phyloP scores from a whole-genome alignment of 805 yeast genomes.

The Saccharomycopsis javanensis region DNA sequence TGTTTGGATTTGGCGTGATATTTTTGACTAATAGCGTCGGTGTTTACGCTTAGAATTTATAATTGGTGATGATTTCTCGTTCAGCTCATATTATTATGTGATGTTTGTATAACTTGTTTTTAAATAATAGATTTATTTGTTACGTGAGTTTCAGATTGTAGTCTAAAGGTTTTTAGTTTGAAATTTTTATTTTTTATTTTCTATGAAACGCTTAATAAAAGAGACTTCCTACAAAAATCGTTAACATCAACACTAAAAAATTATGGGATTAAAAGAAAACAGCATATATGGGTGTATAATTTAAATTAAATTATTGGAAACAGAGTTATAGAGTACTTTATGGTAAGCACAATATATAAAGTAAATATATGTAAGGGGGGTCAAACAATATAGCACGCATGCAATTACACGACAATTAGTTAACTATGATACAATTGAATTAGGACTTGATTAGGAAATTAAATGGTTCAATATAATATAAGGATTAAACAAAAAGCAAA shows the following conservation, averaged over 20 bases:
- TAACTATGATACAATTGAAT: not conserved
- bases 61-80: not conserved
- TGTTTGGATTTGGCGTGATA: slow-evolving; percentile 17
- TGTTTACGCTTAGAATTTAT: slow-evolving; percentile 10
- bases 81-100: not conserved
- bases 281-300: too few relatives aligned
- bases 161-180: too few relatives aligned
- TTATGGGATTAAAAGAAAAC: too few relatives aligned
- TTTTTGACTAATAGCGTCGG: slow-evolving; percentile 16
- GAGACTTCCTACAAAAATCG: too few relatives aligned
- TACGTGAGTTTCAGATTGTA: too few relatives aligned
- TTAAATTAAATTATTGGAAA: too few relatives aligned
- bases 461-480: not conserved
- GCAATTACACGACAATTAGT: not conserved
- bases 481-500: not conserved
- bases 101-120: not conserved
- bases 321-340: not conserved
- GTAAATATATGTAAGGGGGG: too few relatives aligned
- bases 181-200: too few relatives aligned
- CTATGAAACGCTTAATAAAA: too few relatives aligned
- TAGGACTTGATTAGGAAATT: not conserved
- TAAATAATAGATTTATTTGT: too few relatives aligned
- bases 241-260: too few relatives aligned
- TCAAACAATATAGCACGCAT: not conserved
- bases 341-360: not conserved